Evolutionary conservation across 2,329 filamentous ascomycete genomes (phyloP).

Genomic region (Phialophora expanda): DNA sequence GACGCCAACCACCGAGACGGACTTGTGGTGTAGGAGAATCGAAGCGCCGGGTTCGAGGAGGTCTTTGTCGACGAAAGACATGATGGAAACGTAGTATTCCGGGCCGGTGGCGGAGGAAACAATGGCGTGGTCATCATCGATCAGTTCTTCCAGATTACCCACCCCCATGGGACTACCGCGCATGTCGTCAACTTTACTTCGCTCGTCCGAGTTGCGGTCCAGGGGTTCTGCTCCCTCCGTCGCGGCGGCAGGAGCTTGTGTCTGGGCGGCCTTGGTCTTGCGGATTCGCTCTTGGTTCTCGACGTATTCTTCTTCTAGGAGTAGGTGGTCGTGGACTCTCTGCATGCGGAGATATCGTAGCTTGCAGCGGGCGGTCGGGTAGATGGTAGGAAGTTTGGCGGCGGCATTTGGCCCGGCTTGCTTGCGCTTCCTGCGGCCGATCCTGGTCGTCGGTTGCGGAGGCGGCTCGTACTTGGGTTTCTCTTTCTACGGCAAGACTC

Average conservation of each 20-base stretch:
- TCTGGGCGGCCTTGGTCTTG: slow-evolving; percentile 81
- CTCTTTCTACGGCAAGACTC: slow-evolving; percentile 74
- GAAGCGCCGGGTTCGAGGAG: slow-evolving; percentile 94
- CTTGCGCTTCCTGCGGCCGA: slow-evolving; percentile 99
- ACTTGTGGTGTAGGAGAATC: slow-evolving; percentile 95
- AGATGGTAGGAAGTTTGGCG: slow-evolving; percentile 91
- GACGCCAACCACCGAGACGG: slow-evolving; percentile 95
- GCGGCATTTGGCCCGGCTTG: slow-evolving; percentile 89
- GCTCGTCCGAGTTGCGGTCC: slow-evolving; percentile 92
- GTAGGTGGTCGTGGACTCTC: slow-evolving; percentile 93
- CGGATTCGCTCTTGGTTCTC: slow-evolving; percentile 97
- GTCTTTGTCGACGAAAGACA: slow-evolving; percentile 99
- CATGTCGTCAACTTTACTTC: slow-evolving; percentile 96
- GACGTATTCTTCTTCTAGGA: slow-evolving; percentile 97
- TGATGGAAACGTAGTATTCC: slow-evolving; percentile 99
- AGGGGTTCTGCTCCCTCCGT: slow-evolving; percentile 73
- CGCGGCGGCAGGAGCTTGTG: slow-evolving; percentile 61
- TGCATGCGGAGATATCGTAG: slow-evolving; percentile 97
- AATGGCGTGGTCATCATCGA: slow-evolving; percentile 98
- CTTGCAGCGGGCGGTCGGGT: slow-evolving; percentile 96
- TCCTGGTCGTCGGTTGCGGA: slow-evolving; percentile 91
- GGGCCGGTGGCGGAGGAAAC: slow-evolving; percentile 96
- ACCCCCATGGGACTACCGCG: slow-evolving; percentile 98
- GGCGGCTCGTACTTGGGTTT: slow-evolving; percentile 99
- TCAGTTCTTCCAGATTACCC: slow-evolving; percentile 96